Evolutionary conservation across 2,329 filamentous ascomycete genomes (phyloP).

Genomic region (Botryosphaeria dothidea): DNA sequence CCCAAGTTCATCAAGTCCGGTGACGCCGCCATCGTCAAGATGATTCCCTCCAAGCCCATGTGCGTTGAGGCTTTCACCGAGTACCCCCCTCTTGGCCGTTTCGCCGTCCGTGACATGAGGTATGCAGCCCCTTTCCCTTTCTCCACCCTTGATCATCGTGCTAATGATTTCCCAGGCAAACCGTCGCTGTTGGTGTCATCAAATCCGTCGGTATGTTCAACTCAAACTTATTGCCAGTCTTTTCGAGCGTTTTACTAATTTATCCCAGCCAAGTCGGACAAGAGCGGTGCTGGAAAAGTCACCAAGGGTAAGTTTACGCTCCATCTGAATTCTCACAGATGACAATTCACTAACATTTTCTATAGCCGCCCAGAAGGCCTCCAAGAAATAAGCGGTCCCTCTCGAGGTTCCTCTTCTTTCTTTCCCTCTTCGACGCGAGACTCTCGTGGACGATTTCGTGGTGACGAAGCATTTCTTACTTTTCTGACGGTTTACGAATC

Average conservation of each 20-base stretch:
- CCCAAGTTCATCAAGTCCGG: constrained; percentile 99
- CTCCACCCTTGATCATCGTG: neutral
- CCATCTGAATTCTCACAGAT: neutral
- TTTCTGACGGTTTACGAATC: constrained; percentile 17
- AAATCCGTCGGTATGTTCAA: constrained; percentile 53
- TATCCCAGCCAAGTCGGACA: constrained; percentile 49
- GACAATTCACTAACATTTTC: neutral
- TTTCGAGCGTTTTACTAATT: constrained; percentile 19
- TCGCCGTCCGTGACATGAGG: constrained; percentile 98
- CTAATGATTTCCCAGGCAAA: neutral
- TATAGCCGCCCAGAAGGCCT: no score
- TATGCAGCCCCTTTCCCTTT: constrained; percentile 34
- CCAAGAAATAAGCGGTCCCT: constrained; percentile 39
- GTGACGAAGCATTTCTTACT: constrained; percentile 13
- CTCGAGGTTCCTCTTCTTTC: neutral
- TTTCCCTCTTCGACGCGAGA: neutral
- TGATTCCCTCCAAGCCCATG: constrained; percentile 99
- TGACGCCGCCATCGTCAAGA: constrained; percentile 99
- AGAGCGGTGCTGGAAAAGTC: constrained; percentile 50
- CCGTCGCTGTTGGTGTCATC: constrained; percentile 77
- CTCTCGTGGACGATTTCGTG: neutral
- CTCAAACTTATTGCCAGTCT: constrained; percentile 32
- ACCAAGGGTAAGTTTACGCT: constrained; percentile 40
- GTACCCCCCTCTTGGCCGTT: constrained; percentile 99
- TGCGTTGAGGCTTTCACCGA: constrained; percentile 99